A percentile compares a stretch with the other conserved stretches of the same genome.
Conservation (phyloP, 163 green algal species). For the Volvox carteri region DNA sequence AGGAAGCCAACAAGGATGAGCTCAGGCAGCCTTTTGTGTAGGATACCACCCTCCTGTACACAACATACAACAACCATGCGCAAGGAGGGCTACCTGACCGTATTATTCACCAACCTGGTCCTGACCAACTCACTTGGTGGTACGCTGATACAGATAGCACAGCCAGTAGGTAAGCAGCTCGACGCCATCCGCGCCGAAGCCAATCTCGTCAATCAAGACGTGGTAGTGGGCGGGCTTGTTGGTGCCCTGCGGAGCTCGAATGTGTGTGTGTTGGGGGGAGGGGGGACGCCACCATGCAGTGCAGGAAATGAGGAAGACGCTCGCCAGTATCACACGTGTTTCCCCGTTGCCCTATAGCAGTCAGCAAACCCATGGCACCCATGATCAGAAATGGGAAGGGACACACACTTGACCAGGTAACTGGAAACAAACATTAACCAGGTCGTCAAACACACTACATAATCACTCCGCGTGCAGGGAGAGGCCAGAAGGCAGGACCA, state of each 20-base stretch:
- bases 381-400: too few relatives aligned
- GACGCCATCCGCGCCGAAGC: constrained; percentile 84
- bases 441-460: not conserved
- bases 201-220: constrained; percentile 91
- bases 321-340: too few relatives aligned
- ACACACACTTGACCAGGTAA: not conserved
- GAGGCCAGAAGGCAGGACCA: not conserved
- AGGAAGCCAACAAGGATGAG: not conserved
- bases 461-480: not conserved
- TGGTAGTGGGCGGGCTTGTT: constrained; percentile 77
- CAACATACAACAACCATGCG: not conserved
- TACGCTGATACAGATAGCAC: constrained; percentile 89
- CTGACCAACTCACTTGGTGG: constrained; percentile 63
- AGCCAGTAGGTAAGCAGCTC: constrained; percentile 92
- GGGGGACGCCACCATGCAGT: too few relatives aligned
- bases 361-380: too few relatives aligned
- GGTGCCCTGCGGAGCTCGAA: constrained; percentile 58
- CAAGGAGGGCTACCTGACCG: not conserved
- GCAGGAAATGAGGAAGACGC: too few relatives aligned
- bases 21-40: not conserved
- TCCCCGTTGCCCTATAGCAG: too few relatives aligned
- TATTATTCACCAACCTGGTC: not conserved
- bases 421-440: not conserved
- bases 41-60: not conserved
- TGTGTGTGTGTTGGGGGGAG: not conserved